Conservation (phyloP, 169 alveolate genomes). For the Besnoitia besnoiti region DNA sequence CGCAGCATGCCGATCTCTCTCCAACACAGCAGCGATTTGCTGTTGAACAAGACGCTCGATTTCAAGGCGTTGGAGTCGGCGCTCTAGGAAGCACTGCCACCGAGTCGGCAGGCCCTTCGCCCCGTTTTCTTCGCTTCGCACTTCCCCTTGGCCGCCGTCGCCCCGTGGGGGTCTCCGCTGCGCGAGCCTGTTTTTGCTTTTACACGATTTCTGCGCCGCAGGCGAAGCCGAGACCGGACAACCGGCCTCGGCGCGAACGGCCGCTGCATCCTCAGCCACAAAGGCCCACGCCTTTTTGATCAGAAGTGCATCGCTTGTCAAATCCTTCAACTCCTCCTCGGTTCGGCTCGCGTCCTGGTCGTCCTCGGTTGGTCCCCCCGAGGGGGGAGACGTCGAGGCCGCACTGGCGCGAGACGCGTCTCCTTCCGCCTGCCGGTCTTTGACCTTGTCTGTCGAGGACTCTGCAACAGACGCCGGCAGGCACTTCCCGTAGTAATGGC, state of each 20-base stretch:
- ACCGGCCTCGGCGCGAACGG: not conserved
- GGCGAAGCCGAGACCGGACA: not conserved
- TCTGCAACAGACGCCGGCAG: not conserved
- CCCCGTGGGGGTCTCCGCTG: not conserved
- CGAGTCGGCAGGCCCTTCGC: conserved; percentile 12
- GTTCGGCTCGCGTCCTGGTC: not conserved
- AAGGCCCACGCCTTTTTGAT: conserved; percentile 13
- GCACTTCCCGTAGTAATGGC: conserved; percentile 7
- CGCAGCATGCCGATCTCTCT: not conserved
- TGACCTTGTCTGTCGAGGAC: not conserved
- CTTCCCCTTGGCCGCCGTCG: not conserved
- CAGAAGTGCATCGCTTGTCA: conserved; percentile 2
- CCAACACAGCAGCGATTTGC: not conserved
- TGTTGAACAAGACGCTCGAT: not conserved
- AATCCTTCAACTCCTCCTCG: not conserved
- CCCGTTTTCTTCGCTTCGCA: not conserved
- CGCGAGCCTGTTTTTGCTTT: not conserved
- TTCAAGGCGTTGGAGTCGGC: not conserved
- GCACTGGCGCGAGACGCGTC: not conserved
- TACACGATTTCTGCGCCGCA: not conserved
- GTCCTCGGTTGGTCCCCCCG: no score
- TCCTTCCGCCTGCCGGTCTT: not conserved
- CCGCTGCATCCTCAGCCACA: conserved; percentile 10
- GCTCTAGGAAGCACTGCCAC: not conserved
- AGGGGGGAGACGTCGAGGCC: no score